phyloP scores from a whole-genome alignment of 345 rosid genomes.

The Eucalyptus curtisii region DNA sequence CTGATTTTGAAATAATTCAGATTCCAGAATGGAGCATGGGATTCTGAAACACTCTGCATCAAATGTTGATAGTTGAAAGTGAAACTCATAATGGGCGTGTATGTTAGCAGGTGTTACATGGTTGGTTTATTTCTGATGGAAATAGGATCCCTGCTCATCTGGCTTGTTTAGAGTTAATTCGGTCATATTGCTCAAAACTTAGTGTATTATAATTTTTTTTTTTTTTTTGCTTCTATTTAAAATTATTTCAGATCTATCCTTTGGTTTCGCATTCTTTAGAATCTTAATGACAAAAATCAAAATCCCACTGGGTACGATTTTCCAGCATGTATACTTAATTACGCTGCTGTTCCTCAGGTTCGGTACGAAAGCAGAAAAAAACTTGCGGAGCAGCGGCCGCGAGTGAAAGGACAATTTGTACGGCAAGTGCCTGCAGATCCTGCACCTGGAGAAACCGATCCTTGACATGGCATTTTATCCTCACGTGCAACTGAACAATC shows the following conservation, averaged over 20 bases:
- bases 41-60: neutral
- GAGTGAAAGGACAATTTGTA: conserved; percentile 73
- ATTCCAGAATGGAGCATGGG: neutral
- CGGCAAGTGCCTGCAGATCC: conserved; percentile 24
- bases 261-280: neutral
- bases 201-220: neutral
- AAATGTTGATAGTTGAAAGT: neutral
- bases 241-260: neutral
- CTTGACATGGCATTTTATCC: neutral
- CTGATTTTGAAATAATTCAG: neutral
- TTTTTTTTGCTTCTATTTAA: neutral
- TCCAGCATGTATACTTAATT: neutral
- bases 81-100: neutral
- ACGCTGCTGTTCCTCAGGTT: conserved; percentile 22
- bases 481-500: neutral
- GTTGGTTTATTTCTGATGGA: neutral
- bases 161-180: neutral
- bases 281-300: neutral
- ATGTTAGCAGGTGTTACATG: neutral
- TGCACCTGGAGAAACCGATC: conserved; percentile 4
- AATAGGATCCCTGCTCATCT: neutral
- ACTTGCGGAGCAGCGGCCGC: conserved; percentile 69
- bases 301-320: neutral
- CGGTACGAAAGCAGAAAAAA: conserved; percentile 70
- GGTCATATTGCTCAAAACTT: neutral